Evolutionary conservation across 2,329 filamentous ascomycete genomes (phyloP), one percentile per base, ranked within the genome.

Genomic region (Botrytis galanthina): DNA sequence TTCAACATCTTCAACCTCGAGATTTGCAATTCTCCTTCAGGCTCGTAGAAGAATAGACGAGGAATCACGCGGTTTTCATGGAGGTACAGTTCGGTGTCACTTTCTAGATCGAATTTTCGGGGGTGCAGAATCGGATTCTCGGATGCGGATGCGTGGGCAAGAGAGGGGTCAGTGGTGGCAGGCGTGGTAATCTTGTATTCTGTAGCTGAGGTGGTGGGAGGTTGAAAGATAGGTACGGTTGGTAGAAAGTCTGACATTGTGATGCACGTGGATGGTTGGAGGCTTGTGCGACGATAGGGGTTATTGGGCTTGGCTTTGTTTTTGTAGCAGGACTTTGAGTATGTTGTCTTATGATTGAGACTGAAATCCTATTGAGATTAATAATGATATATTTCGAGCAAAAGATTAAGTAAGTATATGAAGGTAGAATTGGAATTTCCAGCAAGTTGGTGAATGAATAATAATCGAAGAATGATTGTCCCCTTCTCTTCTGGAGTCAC

Each of bases 61-160:
- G 57, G 42, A 16, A 70, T 42, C 4, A 51, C 46, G 32, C 71
- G 54, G 35, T 73, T 62, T 63, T 73, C 66, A 37, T 73, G 64
- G 3, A 70, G 5, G 8, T 70, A 73, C 14, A 73, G 20, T 18
- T 73, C 71, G 18, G 57, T 73, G 20, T 73, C 71, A n/a, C 51
- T 73, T 18, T n/a, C n/a, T 22, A 70, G 26, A 35, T 73, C 71
- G 57, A 73, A 73, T 54, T 62, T 61, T 14, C 71, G 71, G 2
- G 64, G 64, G 5, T 73, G 54, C 20, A 73, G 57, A 44, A 51
- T 62, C 8, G 57, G 29, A 37, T 57, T 73, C 4, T 42, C n/a
- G 12, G 18, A 51, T 22, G n/a, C 5, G n/a, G 48, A 7, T 32
- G 16, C 35, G 9, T 51, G 9, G 9, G 26, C 22, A 2, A 68